Conservation (phyloP, 2,329 filamentous ascomycete genomes). For the Fusarium austroafricanum region DNA sequence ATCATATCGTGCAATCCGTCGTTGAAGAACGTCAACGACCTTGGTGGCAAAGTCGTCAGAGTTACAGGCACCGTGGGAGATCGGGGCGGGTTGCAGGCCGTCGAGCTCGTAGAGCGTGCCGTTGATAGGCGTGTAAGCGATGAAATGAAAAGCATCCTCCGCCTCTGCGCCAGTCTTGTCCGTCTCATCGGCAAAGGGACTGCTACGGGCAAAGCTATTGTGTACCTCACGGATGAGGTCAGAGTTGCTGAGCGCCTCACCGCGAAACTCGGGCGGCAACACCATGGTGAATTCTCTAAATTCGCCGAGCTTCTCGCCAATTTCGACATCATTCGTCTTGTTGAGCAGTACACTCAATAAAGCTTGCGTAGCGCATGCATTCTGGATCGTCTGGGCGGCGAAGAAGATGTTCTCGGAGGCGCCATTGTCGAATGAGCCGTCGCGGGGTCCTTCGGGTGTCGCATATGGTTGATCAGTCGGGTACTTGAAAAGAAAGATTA, state of each 20-base stretch:
- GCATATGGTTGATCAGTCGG: constrained; percentile 75
- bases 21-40: constrained; percentile 87
- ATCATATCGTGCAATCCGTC: constrained; percentile 86
- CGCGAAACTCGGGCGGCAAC: constrained; percentile 78
- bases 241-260: constrained; percentile 71
- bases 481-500: constrained; percentile 99
- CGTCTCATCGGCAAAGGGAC: constrained; percentile 94
- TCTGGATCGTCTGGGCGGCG: constrained; percentile 96
- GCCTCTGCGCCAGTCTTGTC: constrained; percentile 68
- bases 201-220: constrained; percentile 89
- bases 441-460: constrained; percentile 72
- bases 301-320: constrained; percentile 76
- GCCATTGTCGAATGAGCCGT: constrained; percentile 82
- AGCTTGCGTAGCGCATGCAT: constrained; percentile 97
- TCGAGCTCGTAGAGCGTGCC: constrained; percentile 92
- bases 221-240: constrained; percentile 81
- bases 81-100: constrained; percentile 91
- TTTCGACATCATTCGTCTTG: constrained; percentile 75
- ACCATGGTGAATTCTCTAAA: constrained; percentile 91
- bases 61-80: constrained; percentile 83
- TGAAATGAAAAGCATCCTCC: constrained; percentile 97
- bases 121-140: constrained; percentile 88
- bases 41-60: constrained; percentile 78
- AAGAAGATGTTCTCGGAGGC: constrained; percentile 88
- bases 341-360: constrained; percentile 93